Conservation (phyloP, 2,329 filamentous ascomycete genomes). For the Cercospora sp. region DNA sequence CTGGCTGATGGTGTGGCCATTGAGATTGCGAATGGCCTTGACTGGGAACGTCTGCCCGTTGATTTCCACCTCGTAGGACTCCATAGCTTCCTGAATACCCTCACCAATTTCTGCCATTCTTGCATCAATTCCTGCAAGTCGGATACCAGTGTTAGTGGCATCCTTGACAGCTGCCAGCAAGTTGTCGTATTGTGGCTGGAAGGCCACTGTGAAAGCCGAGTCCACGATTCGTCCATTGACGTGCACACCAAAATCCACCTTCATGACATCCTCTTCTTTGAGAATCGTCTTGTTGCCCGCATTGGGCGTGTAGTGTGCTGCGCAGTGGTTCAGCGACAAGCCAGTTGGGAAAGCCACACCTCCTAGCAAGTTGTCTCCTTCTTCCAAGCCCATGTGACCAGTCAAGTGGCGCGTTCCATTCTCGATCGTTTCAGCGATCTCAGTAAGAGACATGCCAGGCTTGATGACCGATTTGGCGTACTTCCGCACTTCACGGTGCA, state of each 20-base stretch:
- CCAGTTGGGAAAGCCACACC: constrained; percentile 61
- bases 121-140: constrained; percentile 58
- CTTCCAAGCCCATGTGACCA: constrained; percentile 54
- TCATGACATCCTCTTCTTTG: constrained; percentile 75
- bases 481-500: constrained; percentile 57
- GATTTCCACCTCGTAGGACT: constrained; percentile 61
- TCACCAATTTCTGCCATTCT: constrained; percentile 57
- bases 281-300: constrained; percentile 67
- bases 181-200: constrained; percentile 73
- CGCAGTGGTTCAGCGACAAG: constrained; percentile 55
- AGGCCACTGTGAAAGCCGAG: constrained; percentile 76
- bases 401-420: constrained; percentile 55
- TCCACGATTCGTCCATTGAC: constrained; percentile 79
- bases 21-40: constrained; percentile 57
- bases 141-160: constrained; percentile 65
- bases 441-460: constrained; percentile 52
- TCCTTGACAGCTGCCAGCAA: constrained; percentile 71
- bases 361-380: constrained; percentile 53
- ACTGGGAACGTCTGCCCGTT: constrained; percentile 55
- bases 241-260: constrained; percentile 80
- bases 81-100: constrained; percentile 63
- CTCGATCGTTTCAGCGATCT: constrained; percentile 57
- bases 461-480: constrained; percentile 53
- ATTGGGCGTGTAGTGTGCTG: constrained; percentile 60
- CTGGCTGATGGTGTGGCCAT: constrained; percentile 57